These are phyloP conservation scores for Psophocarpus tetragonolobus DNA, from an alignment of 306 rosid genomes.

Conservation along the genomic window DNA sequence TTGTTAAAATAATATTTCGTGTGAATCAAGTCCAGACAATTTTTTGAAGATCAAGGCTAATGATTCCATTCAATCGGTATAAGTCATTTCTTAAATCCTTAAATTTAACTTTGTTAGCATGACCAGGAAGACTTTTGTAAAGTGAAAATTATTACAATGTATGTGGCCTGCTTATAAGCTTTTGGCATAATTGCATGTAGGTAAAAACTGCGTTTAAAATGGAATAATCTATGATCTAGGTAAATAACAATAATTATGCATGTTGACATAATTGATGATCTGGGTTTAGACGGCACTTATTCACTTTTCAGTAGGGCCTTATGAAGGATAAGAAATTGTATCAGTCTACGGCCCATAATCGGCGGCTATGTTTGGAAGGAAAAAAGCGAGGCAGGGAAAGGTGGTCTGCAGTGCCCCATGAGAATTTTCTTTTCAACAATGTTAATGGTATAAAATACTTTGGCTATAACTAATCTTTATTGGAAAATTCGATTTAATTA, in stretches of 20 bases:
- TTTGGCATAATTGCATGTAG: conserved; percentile 23
- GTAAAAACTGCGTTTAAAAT: conserved; percentile 2
- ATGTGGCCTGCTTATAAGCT: conserved; percentile 32
- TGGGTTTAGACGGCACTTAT: conserved; percentile 13
- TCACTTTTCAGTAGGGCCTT: neutral
- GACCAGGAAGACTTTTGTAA: neutral
- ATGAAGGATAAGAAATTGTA: neutral
- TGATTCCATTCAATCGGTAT: neutral
- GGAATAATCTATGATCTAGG: neutral
- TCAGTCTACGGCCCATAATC: neutral
- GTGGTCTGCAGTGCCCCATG: too few species aligned
- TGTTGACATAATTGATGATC: neutral
- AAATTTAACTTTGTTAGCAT: neutral
- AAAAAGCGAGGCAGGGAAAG: conserved; percentile 1
- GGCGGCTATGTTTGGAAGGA: neutral
- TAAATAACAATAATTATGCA: neutral
- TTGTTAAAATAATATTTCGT: neutral
- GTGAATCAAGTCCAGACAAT: neutral
- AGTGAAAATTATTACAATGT: conserved; percentile 11
- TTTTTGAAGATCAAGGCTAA: neutral
- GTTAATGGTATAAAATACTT: too few species aligned
- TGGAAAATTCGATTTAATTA: too few species aligned
- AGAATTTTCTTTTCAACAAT: too few species aligned
- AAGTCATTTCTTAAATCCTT: neutral
- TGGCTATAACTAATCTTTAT: too few species aligned